A percentile compares a stretch with the other conserved stretches of the same genome.
Conservation (phyloP, 2,329 filamentous ascomycete genomes). For the Byssochlamys sp. region DNA sequence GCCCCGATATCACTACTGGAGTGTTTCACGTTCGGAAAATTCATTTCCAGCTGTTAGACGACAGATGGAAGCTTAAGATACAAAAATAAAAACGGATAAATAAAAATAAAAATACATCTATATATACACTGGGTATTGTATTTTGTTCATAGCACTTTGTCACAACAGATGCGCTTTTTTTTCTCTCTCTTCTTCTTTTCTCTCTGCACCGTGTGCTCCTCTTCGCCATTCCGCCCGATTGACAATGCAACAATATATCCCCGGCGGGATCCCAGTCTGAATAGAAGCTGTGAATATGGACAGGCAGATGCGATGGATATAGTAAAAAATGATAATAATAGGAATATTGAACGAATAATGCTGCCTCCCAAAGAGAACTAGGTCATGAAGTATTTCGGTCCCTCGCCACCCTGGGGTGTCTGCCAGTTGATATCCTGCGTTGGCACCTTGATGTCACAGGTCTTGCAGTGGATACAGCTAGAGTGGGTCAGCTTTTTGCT, state of each 20-base stretch:
- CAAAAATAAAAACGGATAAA: background rate
- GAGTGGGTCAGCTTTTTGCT: conserved; percentile 9
- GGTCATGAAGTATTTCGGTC: conserved; percentile 57
- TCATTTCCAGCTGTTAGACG: background rate
- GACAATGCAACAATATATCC: background rate
- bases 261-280: background rate
- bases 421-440: conserved; percentile 96
- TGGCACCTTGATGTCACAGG: conserved; percentile 96
- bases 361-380: conserved; percentile 13
- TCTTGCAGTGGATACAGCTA: conserved; percentile 98
- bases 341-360: background rate
- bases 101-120: background rate
- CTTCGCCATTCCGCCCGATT: background rate
- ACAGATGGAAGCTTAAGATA: background rate
- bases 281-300: background rate
- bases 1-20: background rate
- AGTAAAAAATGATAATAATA: background rate
- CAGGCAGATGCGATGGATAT: background rate
- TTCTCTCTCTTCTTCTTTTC: too few relatives aligned
- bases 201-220: background rate
- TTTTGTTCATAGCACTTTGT: background rate
- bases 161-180: background rate
- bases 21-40: background rate
- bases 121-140: background rate
- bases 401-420: conserved; percentile 82